Conservation (phyloP, 2,329 filamentous ascomycete genomes). For the Boeremia exigua region DNA sequence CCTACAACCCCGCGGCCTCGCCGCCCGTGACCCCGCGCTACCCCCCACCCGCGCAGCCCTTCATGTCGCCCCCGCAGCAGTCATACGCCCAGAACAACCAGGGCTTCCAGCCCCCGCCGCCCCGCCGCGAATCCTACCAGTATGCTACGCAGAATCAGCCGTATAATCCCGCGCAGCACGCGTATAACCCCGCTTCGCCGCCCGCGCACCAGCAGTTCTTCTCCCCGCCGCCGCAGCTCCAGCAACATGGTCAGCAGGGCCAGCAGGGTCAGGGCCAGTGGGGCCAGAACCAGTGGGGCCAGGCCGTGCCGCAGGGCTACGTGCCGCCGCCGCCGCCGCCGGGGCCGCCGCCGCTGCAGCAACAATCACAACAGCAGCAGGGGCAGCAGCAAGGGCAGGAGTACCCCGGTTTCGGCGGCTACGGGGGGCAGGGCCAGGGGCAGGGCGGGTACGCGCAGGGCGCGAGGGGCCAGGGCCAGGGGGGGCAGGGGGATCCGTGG, state of each 20-base stretch:
- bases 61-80: slow-evolving; percentile 45
- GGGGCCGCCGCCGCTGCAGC: slow-evolving; percentile 60
- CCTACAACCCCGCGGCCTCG: slow-evolving; percentile 59
- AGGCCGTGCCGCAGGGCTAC: slow-evolving; percentile 66
- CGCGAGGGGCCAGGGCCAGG: slow-evolving; percentile 34
- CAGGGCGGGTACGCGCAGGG: slow-evolving; percentile 47
- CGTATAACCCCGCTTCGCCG: slow-evolving; percentile 54
- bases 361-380: slow-evolving; percentile 3
- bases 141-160: slow-evolving; percentile 28
- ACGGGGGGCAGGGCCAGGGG: slow-evolving; percentile 59
- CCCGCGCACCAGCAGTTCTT: slow-evolving; percentile 66
- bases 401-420: slow-evolving; percentile 55
- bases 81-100: slow-evolving; percentile 30
- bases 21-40: slow-evolving; percentile 57
- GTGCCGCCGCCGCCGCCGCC: slow-evolving; percentile 72
- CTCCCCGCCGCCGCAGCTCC: slow-evolving; percentile 54
- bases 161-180: slow-evolving; percentile 54
- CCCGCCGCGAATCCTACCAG: slow-evolving; percentile 45
- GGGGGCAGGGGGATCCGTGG: slow-evolving; percentile 64
- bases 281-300: slow-evolving; percentile 48
- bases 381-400: too few species aligned
- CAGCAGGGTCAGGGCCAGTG: too few species aligned
- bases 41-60: slow-evolving; percentile 42
- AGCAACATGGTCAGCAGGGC: slow-evolving; percentile 59
- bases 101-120: slow-evolving; percentile 34